Conservation (phyloP, 345 rosid genomes). For the Balakata baccata region DNA sequence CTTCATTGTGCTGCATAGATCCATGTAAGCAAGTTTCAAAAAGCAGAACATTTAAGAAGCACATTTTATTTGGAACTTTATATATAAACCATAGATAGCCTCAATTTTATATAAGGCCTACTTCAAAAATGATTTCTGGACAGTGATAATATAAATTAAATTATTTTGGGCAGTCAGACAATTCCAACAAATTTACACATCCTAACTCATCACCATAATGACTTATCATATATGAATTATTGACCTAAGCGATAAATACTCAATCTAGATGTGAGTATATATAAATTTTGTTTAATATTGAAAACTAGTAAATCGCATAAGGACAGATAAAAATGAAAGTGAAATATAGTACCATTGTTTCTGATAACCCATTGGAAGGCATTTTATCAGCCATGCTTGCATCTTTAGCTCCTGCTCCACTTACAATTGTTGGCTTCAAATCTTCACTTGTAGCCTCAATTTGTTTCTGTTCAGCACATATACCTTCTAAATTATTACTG, state of each 20-base stretch:
- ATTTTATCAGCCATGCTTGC: conserved; percentile 28
- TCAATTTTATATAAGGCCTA: neutral
- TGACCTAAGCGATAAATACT: neutral
- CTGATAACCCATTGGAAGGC: conserved; percentile 28
- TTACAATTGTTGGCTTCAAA: conserved; percentile 21
- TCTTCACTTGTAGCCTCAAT: conserved; percentile 30
- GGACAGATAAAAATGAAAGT: conserved; percentile 4
- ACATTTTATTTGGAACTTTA: neutral
- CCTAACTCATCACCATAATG: neutral
- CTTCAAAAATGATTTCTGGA: neutral
- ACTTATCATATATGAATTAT: neutral
- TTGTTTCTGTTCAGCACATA: conserved; percentile 19
- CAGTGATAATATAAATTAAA: conserved; percentile 6
- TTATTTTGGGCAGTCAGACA: neutral
- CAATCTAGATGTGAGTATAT: neutral
- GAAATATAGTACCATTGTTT: conserved; percentile 41
- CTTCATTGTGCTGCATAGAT: conserved; percentile 45
- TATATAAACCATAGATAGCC: neutral
- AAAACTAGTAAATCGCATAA: neutral
- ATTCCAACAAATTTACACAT: neutral
- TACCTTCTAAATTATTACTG: conserved; percentile 15
- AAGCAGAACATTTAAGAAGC: conserved; percentile 8
- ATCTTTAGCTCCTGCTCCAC: conserved; percentile 36
- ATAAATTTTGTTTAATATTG: neutral
- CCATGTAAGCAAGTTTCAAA: conserved; percentile 23